Percentiles rank a stretch among this genome's conserved stretches.
phyloP scores from a whole-genome alignment of 352 stramenopile species.

The Elongisporangium anandrum region DNA sequence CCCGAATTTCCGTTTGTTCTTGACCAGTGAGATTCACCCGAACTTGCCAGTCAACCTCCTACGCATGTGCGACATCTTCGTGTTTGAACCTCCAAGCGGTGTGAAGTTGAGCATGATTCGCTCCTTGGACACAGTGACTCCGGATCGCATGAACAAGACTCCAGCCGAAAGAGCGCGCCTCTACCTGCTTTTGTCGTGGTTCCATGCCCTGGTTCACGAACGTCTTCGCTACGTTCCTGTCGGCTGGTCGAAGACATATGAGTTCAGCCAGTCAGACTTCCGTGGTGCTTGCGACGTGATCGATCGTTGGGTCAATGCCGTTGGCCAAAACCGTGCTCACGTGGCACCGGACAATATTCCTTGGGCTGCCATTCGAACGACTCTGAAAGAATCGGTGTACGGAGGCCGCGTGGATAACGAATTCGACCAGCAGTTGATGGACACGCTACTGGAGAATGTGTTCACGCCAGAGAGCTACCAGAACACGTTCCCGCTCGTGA shows the following conservation, averaged over 20 bases:
- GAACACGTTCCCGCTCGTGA: constrained; percentile 69
- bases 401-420: constrained; percentile 96
- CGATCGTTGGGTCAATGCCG: constrained; percentile 94
- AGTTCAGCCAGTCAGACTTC: constrained; percentile 99
- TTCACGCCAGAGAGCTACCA: constrained; percentile 96
- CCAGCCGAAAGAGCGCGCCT: constrained; percentile 89
- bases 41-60: constrained; percentile 96
- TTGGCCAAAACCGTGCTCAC: constrained; percentile 74
- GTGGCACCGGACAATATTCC: constrained; percentile 96
- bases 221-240: constrained; percentile 96
- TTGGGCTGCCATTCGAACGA: constrained; percentile 97
- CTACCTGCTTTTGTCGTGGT: constrained; percentile 97
- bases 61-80: constrained; percentile 95
- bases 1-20: constrained; percentile 89
- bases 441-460: constrained; percentile 90
- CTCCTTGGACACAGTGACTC: constrained; percentile 93
- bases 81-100: constrained; percentile 97
- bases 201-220: constrained; percentile 98
- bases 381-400: constrained; percentile 97
- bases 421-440: constrained; percentile 95
- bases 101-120: constrained; percentile 96
- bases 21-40: constrained; percentile 98
- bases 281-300: constrained; percentile 96
- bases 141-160: constrained; percentile 87
- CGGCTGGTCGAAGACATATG: constrained; percentile 98